Base-by-base conservation (phyloP, 164 flowering plant species). In the Pachysandra terminalis region DNA sequence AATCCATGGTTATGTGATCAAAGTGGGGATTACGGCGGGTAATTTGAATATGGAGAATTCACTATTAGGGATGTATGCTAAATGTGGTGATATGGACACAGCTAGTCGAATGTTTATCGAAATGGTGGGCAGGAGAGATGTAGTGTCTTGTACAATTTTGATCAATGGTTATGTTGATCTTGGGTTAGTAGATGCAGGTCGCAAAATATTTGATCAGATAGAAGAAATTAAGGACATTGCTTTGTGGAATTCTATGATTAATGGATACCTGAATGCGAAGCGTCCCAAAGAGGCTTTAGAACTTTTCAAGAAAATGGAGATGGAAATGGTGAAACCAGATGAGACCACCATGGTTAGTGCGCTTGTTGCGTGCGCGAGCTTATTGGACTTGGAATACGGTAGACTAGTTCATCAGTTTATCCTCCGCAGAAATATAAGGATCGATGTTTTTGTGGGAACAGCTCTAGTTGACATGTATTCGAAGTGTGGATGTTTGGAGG, bases 401-500 rank as follows among this genome's bases (percentile, higher is more conserved):
- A 67, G 68, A 21, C 56, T 32, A 21, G 67, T 74, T 67, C 84
- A 76, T 56, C 56, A 48, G 5, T 65, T 66, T 10, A 64, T 74
- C 25, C 40, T 63, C 51, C 55, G 22, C 32, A 72, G 66, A 54
- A 72, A 72, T 26, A 61, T 76, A 52, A 65, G 40, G 21, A 49
- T 55, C 35, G 80, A 78, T 61, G 45, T 48, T 10, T 68, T 71
- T 61, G 66, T 76, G 14, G 78, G 68, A 60, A 78, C 79, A 41
- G 75, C 78, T 53, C 64, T 78, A 27, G 59, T 81, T 52, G 74
- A 78, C 58, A 81, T 76, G 81, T 76, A 76, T 65, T 68, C 71
- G 0, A 81, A 78, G 57, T 78, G 81, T 63, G 83, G 83, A 64
- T 65, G 68, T 59, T 17, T 74, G 58, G 69, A 71, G 45, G 74